phyloP scores from a whole-genome alignment of 176 grass and related monocot species.

The Alloteropsis semialata region DNA sequence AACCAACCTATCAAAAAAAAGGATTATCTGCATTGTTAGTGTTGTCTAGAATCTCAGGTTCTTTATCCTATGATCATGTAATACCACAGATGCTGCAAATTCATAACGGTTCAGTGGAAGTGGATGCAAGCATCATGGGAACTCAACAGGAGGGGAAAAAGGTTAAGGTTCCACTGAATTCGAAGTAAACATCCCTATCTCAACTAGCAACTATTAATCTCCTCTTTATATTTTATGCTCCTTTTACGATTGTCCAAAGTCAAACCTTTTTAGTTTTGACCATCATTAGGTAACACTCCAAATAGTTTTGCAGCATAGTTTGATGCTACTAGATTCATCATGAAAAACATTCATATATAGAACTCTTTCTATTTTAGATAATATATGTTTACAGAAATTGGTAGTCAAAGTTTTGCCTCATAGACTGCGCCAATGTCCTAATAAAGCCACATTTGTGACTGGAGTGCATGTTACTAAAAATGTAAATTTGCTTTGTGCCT shows the following conservation, averaged over 20 bases:
- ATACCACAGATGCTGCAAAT: conserved; percentile 77
- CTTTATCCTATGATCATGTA: not conserved
- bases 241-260: not conserved
- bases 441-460: not conserved
- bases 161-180: conserved; percentile 91
- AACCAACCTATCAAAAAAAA: too few relatives aligned
- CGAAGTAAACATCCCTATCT: conserved; percentile 49
- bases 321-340: too few relatives aligned
- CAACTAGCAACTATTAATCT: not conserved
- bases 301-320: too few relatives aligned
- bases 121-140: conserved; percentile 81
- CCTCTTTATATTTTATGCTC: not conserved
- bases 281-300: too few relatives aligned
- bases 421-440: not conserved
- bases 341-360: too few relatives aligned
- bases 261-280: not conserved
- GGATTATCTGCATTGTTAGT: too few relatives aligned
- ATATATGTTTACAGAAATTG: too few relatives aligned
- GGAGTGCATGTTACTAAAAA: not conserved
- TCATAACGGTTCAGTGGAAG: conserved; percentile 83
- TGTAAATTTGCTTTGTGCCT: not conserved
- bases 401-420: too few relatives aligned
- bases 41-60: not conserved
- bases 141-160: conserved; percentile 77
- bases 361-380: too few relatives aligned